Evolutionary conservation across 2,329 filamentous ascomycete genomes (phyloP).

Genomic region (Aureobasidium pullulans): DNA sequence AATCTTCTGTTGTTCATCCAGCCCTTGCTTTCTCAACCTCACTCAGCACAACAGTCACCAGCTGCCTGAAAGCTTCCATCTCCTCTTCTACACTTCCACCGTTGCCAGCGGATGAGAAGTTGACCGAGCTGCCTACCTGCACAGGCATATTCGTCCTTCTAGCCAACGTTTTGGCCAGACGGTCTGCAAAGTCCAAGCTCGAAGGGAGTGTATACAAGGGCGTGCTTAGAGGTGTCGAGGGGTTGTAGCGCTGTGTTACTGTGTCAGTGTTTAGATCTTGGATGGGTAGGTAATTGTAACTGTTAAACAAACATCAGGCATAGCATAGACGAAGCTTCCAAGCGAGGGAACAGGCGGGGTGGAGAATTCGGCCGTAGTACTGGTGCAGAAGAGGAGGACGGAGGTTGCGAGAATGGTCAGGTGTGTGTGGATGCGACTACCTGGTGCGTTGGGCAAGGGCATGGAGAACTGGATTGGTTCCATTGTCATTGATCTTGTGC

Average conservation of each 20-base stretch:
- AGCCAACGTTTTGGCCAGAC: conserved; percentile 77
- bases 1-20: not conserved
- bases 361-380: conserved; percentile 35
- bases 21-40: conserved; percentile 25
- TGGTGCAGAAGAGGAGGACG: conserved; percentile 50
- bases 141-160: conserved; percentile 63
- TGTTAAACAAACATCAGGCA: conserved; percentile 65
- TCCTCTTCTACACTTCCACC: conserved; percentile 86
- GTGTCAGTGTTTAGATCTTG: conserved; percentile 4
- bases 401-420: conserved; percentile 48
- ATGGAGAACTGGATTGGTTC: conserved; percentile 49
- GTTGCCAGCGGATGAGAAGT: conserved; percentile 63
- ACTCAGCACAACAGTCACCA: conserved; percentile 61
- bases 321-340: conserved; percentile 88
- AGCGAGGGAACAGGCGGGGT: conserved; percentile 44
- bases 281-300: not conserved
- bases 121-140: conserved; percentile 88
- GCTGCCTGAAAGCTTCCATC: conserved; percentile 74
- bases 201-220: conserved; percentile 67
- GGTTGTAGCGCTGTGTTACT: conserved; percentile 30
- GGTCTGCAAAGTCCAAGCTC: conserved; percentile 78
- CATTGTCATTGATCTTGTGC: not conserved
- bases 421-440: conserved; percentile 53
- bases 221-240: conserved; percentile 63
- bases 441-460: conserved; percentile 48